These are phyloP conservation scores for Psidium friedrichsthalianum DNA, from an alignment of 345 rosid species.

Conservation along the genomic window DNA sequence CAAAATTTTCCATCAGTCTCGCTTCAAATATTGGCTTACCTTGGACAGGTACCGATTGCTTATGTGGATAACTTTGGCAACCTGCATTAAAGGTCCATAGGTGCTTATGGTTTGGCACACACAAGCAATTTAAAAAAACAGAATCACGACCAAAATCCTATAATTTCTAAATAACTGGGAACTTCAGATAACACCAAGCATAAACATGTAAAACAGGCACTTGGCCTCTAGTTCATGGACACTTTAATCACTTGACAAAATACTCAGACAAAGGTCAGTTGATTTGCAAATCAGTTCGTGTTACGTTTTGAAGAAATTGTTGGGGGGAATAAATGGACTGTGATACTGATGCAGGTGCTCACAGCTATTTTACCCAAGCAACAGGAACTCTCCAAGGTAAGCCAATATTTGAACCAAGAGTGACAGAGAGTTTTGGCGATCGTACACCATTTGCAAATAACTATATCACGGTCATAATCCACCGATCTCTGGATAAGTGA, in stretches of 20 bases:
- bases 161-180: background rate
- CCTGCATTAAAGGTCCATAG: constrained; percentile 21
- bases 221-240: too few species aligned
- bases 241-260: too few species aligned
- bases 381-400: background rate
- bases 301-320: background rate
- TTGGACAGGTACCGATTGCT: background rate
- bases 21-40: constrained; percentile 52
- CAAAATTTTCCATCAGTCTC: constrained; percentile 53
- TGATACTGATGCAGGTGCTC: background rate
- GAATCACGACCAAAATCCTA: background rate
- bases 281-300: too few species aligned
- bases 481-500: background rate
- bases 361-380: background rate
- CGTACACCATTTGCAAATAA: background rate
- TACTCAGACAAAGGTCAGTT: too few species aligned
- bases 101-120: background rate
- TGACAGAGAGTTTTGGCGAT: too few species aligned
- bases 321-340: background rate
- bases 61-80: constrained; percentile 23
- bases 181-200: too few species aligned
- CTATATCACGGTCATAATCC: background rate
- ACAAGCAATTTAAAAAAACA: background rate
- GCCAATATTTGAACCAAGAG: too few species aligned
- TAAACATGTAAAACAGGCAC: too few species aligned